Evolutionary conservation across 108 stramenopile species (phyloP).

Genomic region (Cyclotella sp.): DNA sequence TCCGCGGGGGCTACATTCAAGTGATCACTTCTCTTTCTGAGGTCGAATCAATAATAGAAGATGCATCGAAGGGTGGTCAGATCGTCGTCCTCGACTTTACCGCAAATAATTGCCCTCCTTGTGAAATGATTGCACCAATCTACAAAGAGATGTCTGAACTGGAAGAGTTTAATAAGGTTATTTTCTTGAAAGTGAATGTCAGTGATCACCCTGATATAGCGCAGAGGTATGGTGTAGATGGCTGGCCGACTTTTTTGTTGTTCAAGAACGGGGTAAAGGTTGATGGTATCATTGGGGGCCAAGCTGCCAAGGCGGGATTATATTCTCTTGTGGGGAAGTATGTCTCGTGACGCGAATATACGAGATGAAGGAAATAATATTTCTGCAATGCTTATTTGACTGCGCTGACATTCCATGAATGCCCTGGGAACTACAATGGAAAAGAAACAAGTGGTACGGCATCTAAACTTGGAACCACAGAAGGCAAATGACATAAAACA

Average conservation of each 20-base stretch:
- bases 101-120: conserved; percentile 41
- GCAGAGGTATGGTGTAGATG: conserved; percentile 32
- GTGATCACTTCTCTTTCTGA: conserved; percentile 23
- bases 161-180: conserved; percentile 23
- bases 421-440: too few relatives aligned
- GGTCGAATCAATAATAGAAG: conserved; percentile 20
- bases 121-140: conserved; percentile 43
- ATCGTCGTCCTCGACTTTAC: conserved; percentile 39
- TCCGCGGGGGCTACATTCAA: conserved; percentile 23
- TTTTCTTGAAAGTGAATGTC: conserved; percentile 39
- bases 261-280: conserved; percentile 18
- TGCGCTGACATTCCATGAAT: too few relatives aligned
- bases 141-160: conserved; percentile 24
- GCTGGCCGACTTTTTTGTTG: conserved; percentile 43
- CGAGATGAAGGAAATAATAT: too few relatives aligned
- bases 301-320: conserved; percentile 33
- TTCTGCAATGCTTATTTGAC: too few relatives aligned
- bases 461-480: too few relatives aligned
- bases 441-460: too few relatives aligned
- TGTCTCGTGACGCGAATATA: background rate
- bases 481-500: too few relatives aligned
- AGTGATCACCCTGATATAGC: conserved; percentile 37
- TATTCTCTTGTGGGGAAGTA: conserved; percentile 15
- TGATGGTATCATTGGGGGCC: conserved; percentile 27
- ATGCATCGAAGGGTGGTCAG: conserved; percentile 5